Base-by-base conservation (phyloP, 352 stramenopile genomes). In the Pythium rishiriense region DNA sequence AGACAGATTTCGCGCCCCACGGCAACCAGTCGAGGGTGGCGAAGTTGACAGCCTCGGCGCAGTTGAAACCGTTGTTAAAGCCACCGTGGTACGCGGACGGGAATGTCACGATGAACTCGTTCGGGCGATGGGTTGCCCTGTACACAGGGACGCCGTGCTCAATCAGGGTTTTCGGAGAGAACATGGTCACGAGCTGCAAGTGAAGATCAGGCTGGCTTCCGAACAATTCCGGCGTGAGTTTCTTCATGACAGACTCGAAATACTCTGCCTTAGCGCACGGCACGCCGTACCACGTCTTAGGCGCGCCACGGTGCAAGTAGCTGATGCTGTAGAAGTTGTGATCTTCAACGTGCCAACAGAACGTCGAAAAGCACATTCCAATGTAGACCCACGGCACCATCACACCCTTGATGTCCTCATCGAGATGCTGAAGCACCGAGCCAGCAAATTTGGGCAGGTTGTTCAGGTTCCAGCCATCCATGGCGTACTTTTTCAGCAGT, bases 311-410 rank as follows among this genome's bases (percentile, higher is more conserved):
- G 75, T 99, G 97, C 58, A 98, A 80, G 74, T 99, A 99, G 70
- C 98, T 99, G 70, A 99, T 99, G 56, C 88, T 98, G 65, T 99
- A 99, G 58, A 99, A 97, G 79, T 99, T 99, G 79, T 99, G 98
- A 73, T 99, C 98, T 75, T 99, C 98, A 33, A 98, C 98, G 70
- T 99, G 98, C 97, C 97, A 99, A 70, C 95, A 99, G 74, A 99
- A 99, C 1, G 97, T 98, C 6, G 94, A 98, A 65, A 99, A 99
- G 29, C 98, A 90, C 83, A 98, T 98, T 22, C 98, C 98, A 68
- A 99, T 96, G 76, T 99, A 99, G 56, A 99, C 84, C 98, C 97
- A 99, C n/a, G 98, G 98, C 21, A 99, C 89, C 83, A 99, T 99
- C 12, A 99, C 97, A 0, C 98, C 98, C 70, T 98, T 98, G 58